Evolutionary conservation across 306 rosid genomes (phyloP).

Genomic region (Morella rubra): DNA sequence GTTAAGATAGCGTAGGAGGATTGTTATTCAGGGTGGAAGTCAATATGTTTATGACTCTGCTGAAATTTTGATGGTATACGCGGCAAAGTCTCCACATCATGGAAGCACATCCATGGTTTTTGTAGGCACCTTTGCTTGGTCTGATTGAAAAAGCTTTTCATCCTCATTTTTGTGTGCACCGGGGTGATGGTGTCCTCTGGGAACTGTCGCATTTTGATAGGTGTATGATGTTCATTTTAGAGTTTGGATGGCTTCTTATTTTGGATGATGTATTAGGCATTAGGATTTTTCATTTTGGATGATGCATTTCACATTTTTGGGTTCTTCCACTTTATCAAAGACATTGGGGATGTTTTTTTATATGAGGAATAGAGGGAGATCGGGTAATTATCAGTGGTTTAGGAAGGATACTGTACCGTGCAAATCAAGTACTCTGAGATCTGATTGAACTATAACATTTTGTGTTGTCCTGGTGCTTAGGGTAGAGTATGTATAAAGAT

Average conservation of each 20-base stretch:
- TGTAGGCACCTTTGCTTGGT: slow-evolving; percentile 8
- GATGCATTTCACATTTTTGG: slow-evolving; percentile 11
- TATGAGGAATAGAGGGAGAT: background rate
- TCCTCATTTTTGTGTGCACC: slow-evolving; percentile 11
- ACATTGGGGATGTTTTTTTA: background rate
- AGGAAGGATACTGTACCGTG: background rate
- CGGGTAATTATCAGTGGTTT: slow-evolving; percentile 7
- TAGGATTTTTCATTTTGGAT: too few species aligned
- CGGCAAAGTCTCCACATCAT: background rate
- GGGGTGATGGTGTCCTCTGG: slow-evolving; percentile 13
- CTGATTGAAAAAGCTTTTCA: background rate
- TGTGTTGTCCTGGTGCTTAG: background rate
- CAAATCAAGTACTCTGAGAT: background rate
- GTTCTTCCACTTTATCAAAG: slow-evolving; percentile 11
- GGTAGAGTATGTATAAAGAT: background rate
- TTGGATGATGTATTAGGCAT: background rate
- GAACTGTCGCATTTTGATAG: slow-evolving; percentile 3
- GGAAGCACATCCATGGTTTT: background rate
- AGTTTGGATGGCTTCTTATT: background rate
- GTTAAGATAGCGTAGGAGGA: background rate
- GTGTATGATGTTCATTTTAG: slow-evolving; percentile 10
- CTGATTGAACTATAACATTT: slow-evolving; percentile 1
- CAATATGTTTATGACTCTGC: background rate
- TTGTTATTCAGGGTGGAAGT: background rate
- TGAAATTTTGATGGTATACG: slow-evolving; percentile 14